These are phyloP conservation scores for Colletotrichum siamense DNA, from an alignment of 2,329 filamentous ascomycete genomes.

Conservation along the genomic window DNA sequence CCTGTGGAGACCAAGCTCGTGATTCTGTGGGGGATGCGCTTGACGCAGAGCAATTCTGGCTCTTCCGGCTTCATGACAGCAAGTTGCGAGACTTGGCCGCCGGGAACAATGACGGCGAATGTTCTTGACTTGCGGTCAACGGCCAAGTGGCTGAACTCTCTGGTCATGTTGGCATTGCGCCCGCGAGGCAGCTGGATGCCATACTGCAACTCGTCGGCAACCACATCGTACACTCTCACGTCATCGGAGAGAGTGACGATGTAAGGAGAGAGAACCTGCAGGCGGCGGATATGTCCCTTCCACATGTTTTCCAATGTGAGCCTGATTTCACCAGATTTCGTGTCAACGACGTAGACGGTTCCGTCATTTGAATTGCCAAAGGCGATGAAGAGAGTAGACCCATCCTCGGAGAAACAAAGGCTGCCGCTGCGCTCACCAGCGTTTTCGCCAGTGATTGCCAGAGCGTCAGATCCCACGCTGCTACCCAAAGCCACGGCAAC, in stretches of 20 bases:
- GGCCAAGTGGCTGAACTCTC: slow-evolving; percentile 69
- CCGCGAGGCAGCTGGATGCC: slow-evolving; percentile 61
- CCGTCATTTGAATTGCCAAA: slow-evolving; percentile 61
- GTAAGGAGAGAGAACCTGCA: slow-evolving; percentile 75
- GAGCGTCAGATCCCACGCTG: slow-evolving; percentile 38
- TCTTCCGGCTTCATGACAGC: slow-evolving; percentile 71
- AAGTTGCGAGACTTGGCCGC: slow-evolving; percentile 57
- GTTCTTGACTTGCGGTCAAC: slow-evolving; percentile 69
- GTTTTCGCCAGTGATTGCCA: slow-evolving; percentile 29
- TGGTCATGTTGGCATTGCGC: slow-evolving; percentile 31
- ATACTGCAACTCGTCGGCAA: slow-evolving; percentile 76
- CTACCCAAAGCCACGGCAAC: slow-evolving; percentile 21
- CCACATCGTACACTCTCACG: slow-evolving; percentile 83
- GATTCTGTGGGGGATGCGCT: slow-evolving; percentile 62
- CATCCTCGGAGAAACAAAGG: slow-evolving; percentile 82
- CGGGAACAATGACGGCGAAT: slow-evolving; percentile 67
- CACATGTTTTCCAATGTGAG: slow-evolving; percentile 73
- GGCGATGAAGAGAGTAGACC: slow-evolving; percentile 79
- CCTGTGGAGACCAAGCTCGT: slow-evolving; percentile 71
- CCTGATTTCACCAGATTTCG: slow-evolving; percentile 69
- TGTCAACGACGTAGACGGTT: slow-evolving; percentile 78
- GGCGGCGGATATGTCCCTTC: slow-evolving; percentile 66
- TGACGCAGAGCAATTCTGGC: slow-evolving; percentile 63
- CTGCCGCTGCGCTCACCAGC: slow-evolving; percentile 60
- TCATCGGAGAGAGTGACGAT: slow-evolving; percentile 77